These are phyloP conservation scores for Apiotrichum mycotoxinovorans DNA, from an alignment of 1,284 basidiomycete genomes.

Conservation along the genomic window DNA sequence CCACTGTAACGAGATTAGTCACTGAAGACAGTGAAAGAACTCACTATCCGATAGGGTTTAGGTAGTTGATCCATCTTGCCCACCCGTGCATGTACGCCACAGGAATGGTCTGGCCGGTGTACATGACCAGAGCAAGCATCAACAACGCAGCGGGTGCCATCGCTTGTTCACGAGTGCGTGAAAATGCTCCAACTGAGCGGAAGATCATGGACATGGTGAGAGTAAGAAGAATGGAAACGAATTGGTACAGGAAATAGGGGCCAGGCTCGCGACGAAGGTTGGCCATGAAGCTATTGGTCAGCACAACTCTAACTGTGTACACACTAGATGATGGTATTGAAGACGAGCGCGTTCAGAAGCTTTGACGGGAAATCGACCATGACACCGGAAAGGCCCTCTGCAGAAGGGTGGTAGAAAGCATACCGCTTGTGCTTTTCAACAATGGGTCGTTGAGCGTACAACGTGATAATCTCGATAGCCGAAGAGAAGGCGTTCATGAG, in stretches of 20 bases:
- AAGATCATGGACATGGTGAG: conserved; percentile 54
- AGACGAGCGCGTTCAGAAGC: conserved; percentile 44
- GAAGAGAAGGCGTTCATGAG: conserved; percentile 45
- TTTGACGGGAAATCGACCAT: conserved; percentile 54
- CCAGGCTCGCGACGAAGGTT: conserved; percentile 49
- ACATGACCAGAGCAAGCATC: conserved; percentile 53
- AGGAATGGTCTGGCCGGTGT: conserved; percentile 52
- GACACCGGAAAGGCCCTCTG: conserved; percentile 52
- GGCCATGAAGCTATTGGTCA: conserved; percentile 52
- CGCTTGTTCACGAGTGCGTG: conserved; percentile 46
- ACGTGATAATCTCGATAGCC: conserved; percentile 47
- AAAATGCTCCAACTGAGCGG: conserved; percentile 53
- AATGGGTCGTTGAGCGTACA: conserved; percentile 53
- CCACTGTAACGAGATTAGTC: too few relatives aligned
- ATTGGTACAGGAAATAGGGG: conserved; percentile 48
- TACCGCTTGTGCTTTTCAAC: conserved; percentile 52
- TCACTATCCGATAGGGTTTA: conserved; percentile 53
- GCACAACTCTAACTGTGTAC: too few relatives aligned
- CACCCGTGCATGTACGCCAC: conserved; percentile 50
- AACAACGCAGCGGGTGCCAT: conserved; percentile 52
- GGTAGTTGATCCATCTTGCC: conserved; percentile 55
- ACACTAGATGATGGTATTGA: conserved; percentile 50
- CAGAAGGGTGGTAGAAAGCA: conserved; percentile 52
- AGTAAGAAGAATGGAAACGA: conserved; percentile 49
- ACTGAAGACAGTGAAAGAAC: too few relatives aligned